These are phyloP conservation scores for Lachancea dasiensis DNA, from an alignment of 805 yeast species.

Conservation along the genomic window DNA sequence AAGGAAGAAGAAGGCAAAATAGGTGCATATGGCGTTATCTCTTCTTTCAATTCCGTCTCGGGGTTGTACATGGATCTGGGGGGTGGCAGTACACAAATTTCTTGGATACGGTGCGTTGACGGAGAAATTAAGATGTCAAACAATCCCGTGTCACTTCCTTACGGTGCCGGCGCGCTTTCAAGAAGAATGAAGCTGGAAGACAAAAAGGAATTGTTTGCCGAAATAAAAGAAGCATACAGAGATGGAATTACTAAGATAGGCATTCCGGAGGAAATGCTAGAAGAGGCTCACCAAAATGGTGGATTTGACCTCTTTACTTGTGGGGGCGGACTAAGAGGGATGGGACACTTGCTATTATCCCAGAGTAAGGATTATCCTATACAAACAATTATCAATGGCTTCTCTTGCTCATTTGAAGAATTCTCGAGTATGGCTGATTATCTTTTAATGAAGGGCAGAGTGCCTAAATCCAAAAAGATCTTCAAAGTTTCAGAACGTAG, in stretches of 20 bases:
- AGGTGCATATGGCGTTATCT: conserved; percentile 70
- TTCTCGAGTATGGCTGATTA: conserved; percentile 48
- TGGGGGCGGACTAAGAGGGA: conserved; percentile 70
- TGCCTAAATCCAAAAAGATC: conserved; percentile 42
- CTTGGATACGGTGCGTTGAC: conserved; percentile 56
- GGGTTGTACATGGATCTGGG: conserved; percentile 72
- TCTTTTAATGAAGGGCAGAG: conserved; percentile 41
- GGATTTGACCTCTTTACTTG: conserved; percentile 62
- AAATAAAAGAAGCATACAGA: conserved; percentile 46
- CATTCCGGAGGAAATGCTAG: conserved; percentile 46
- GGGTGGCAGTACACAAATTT: conserved; percentile 62
- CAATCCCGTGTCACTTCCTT: conserved; percentile 60
- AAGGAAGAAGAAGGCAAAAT: conserved; percentile 61
- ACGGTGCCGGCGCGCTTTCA: conserved; percentile 66
- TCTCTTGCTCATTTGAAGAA: conserved; percentile 49
- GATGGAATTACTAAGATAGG: conserved; percentile 46
- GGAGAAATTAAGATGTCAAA: conserved; percentile 52
- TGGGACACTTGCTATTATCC: conserved; percentile 54
- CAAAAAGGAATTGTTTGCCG: conserved; percentile 43
- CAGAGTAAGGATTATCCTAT: conserved; percentile 56
- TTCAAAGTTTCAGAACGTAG: conserved; percentile 63
- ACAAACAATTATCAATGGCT: conserved; percentile 65
- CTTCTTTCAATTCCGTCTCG: conserved; percentile 58
- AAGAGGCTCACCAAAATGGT: conserved; percentile 47
- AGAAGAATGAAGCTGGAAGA: conserved; percentile 49